Conservation (phyloP, 1,284 basidiomycete genomes). For the Fomitopsis pinicola region DNA sequence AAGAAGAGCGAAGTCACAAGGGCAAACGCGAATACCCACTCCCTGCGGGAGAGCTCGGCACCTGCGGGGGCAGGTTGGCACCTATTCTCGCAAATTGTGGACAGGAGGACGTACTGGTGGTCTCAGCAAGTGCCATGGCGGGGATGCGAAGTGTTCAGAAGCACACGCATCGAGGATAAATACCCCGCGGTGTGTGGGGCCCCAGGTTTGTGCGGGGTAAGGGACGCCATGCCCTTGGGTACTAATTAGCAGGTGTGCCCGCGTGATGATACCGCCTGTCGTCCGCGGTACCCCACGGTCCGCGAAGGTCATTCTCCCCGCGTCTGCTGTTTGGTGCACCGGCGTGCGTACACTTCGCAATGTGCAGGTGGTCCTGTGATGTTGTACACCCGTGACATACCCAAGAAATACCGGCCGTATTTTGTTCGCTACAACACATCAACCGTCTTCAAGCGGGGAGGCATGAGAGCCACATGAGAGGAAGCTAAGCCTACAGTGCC, state of each 20-base stretch:
- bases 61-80: slow-evolving; percentile 27
- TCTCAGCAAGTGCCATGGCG: slow-evolving; percentile 24
- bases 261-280: slow-evolving; percentile 13
- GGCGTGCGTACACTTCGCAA: background rate
- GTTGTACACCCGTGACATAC: background rate
- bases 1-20: slow-evolving; percentile 81
- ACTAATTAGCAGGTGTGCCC: slow-evolving; percentile 4
- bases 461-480: background rate
- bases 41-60: slow-evolving; percentile 39
- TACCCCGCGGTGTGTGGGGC: slow-evolving; percentile 13
- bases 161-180: background rate
- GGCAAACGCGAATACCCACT: slow-evolving; percentile 58
- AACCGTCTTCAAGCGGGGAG: background rate
- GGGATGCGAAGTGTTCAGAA: background rate
- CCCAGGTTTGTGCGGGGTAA: slow-evolving; percentile 14
- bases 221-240: background rate
- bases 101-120: slow-evolving; percentile 30
- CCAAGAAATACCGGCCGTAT: background rate
- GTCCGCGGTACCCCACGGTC: slow-evolving; percentile 1
- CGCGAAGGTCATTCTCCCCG: background rate
- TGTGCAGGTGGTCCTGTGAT: slow-evolving; percentile 1
- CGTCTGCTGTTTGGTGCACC: background rate
- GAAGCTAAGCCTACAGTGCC: too few species aligned
- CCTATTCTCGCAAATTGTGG: background rate
- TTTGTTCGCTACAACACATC: background rate